These are phyloP conservation scores for Leishmania tropica DNA, from an alignment of 208 protist species.

Conservation along the genomic window DNA sequence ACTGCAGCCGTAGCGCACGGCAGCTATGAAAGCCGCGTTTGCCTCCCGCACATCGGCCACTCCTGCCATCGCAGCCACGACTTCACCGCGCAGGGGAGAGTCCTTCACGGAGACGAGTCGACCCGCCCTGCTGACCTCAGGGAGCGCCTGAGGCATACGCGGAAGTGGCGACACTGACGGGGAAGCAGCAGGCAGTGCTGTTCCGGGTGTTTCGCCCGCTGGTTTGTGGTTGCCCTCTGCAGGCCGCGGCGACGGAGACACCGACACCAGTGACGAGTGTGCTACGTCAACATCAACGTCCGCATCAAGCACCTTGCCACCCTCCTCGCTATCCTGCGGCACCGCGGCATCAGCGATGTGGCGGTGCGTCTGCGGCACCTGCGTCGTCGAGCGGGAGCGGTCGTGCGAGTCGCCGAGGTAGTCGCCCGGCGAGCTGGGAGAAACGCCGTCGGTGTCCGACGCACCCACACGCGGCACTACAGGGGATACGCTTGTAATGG, in stretches of 20 bases:
- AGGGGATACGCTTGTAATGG: constrained; percentile 3
- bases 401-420: background rate
- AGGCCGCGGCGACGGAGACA: background rate
- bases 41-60: constrained; percentile 46
- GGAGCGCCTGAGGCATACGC: constrained; percentile 3
- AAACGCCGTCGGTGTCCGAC: background rate
- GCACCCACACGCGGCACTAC: background rate
- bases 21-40: constrained; percentile 63
- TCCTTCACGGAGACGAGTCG: constrained; percentile 3
- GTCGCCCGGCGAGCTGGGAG: constrained; percentile 5
- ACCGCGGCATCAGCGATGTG: constrained; percentile 10
- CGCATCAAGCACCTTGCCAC: background rate
- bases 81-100: constrained; percentile 52
- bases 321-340: no score
- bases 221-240: constrained; percentile 2
- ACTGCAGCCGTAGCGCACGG: constrained; percentile 61
- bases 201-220: constrained; percentile 5
- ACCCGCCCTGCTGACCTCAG: constrained; percentile 4
- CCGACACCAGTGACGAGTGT: background rate
- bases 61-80: constrained; percentile 52
- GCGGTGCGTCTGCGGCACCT: constrained; percentile 27
- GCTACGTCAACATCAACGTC: constrained; percentile 5
- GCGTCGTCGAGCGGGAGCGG: constrained; percentile 29
- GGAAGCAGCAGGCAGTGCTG: constrained; percentile 1
- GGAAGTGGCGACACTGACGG: constrained; percentile 8